Evolutionary conservation across 257 asterid species (phyloP).

Genomic region (Salvia miltiorrhiza): DNA sequence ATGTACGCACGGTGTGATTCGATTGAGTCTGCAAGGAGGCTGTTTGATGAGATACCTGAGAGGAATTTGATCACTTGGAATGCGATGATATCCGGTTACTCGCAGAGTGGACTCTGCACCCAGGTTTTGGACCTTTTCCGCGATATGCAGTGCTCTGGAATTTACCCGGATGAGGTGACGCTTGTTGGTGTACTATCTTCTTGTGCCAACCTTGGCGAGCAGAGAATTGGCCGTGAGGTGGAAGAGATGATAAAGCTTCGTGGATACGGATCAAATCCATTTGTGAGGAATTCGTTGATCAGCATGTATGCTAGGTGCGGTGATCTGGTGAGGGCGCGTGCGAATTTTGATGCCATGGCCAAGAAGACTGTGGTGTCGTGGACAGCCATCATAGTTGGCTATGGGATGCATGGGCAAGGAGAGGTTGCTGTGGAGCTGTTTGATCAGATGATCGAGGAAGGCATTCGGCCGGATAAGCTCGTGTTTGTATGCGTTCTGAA

Average conservation of each 20-base stretch:
- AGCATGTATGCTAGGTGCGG: slow-evolving; percentile 94
- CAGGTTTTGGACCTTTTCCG: slow-evolving; percentile 66
- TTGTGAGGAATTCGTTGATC: slow-evolving; percentile 67
- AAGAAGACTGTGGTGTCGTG: slow-evolving; percentile 78
- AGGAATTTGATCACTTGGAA: slow-evolving; percentile 87
- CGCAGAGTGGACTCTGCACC: slow-evolving; percentile 71
- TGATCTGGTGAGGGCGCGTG: slow-evolving; percentile 57
- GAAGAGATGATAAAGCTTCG: slow-evolving; percentile 43
- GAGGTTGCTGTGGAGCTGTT: slow-evolving; percentile 63
- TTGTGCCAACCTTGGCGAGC: slow-evolving; percentile 84
- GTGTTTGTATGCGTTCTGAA: slow-evolving; percentile 66
- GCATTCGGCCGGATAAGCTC: slow-evolving; percentile 61
- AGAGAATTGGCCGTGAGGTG: slow-evolving; percentile 56
- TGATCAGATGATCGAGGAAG: slow-evolving; percentile 58
- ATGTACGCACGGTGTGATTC: slow-evolving; percentile 77
- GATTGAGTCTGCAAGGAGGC: slow-evolving; percentile 44
- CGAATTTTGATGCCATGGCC: slow-evolving; percentile 53
- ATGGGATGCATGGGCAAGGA: slow-evolving; percentile 87
- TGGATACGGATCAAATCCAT: slow-evolving; percentile 48
- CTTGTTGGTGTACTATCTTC: slow-evolving; percentile 77
- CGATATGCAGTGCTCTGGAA: slow-evolving; percentile 49
- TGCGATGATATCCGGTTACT: slow-evolving; percentile 86
- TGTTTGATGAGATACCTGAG: slow-evolving; percentile 50
- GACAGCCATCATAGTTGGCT: slow-evolving; percentile 88
- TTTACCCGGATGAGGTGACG: slow-evolving; percentile 73